A percentile compares a stretch with the other conserved stretches of the same genome.
Conservation (phyloP, 805 yeast species). For the Candida palmyrensis region DNA sequence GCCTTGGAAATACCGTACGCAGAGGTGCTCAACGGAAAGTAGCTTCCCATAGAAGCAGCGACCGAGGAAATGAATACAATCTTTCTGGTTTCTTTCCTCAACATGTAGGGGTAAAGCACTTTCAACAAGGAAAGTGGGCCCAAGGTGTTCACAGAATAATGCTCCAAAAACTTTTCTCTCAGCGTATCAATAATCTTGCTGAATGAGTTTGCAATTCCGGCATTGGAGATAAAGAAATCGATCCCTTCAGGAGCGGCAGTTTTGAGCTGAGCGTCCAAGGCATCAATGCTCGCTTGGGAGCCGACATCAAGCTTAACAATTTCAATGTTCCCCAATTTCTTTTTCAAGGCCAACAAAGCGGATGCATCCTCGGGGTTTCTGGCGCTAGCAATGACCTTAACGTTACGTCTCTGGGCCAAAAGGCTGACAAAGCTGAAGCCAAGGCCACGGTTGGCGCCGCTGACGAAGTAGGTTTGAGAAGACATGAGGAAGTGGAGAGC, state of each 20-base stretch:
- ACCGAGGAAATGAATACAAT: constrained; percentile 22
- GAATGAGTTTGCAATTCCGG: constrained; percentile 15
- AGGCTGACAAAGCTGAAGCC: constrained; percentile 28
- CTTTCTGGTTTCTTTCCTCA: constrained; percentile 17
- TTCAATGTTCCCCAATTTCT: constrained; percentile 10
- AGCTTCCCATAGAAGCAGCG: constrained; percentile 20
- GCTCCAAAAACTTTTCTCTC: constrained; percentile 11
- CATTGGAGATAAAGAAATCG: constrained; percentile 28
- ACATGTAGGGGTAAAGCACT: constrained; percentile 21
- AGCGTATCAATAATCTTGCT: constrained; percentile 12
- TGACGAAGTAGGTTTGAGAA: constrained; percentile 10
- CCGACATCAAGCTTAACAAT: constrained; percentile 10
- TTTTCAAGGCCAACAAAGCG: constrained; percentile 8
- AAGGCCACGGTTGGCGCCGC: constrained; percentile 42
- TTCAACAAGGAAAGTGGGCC: constrained; percentile 27
- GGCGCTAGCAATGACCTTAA: constrained; percentile 36
- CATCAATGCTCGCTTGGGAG: constrained; percentile 15
- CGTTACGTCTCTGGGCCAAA: constrained; percentile 16
- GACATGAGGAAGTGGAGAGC: background rate
- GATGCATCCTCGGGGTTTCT: constrained; percentile 24
- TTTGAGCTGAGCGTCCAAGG: constrained; percentile 9
- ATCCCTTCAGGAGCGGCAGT: constrained; percentile 12
- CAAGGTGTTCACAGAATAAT: constrained; percentile 17
- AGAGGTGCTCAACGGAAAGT: constrained; percentile 12
- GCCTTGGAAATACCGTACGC: constrained; percentile 34